These are phyloP conservation scores for Kwoniella heveanensis DNA, from an alignment of 768 basidiomycete species.

Conservation along the genomic window DNA sequence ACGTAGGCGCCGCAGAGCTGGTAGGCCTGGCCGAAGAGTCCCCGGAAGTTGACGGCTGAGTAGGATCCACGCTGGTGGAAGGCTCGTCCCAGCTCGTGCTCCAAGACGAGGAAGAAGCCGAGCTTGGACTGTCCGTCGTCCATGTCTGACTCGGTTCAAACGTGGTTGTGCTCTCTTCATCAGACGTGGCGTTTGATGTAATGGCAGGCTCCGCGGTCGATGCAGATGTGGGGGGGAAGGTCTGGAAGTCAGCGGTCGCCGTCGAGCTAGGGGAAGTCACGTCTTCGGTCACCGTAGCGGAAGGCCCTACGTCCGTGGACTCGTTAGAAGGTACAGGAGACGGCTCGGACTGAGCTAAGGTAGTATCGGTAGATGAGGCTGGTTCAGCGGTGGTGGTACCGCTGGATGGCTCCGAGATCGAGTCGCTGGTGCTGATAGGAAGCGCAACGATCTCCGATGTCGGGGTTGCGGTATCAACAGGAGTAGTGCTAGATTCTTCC, in stretches of 20 bases:
- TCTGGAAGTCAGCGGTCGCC: neutral
- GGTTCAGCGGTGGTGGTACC: neutral
- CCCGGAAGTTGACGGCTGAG: neutral
- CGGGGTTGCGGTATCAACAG: neutral
- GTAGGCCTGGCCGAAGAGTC: neutral
- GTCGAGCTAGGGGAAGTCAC: neutral
- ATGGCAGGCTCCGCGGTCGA: neutral
- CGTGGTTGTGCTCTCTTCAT: neutral
- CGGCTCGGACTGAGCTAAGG: neutral
- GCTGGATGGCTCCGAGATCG: neutral
- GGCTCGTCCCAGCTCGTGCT: neutral
- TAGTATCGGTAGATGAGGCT: conserved; percentile 1
- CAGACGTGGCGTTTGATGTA: neutral
- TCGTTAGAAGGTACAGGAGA: neutral
- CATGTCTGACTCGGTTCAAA: neutral
- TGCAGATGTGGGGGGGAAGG: neutral
- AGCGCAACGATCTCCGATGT: conserved; percentile 7
- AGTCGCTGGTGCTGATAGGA: conserved; percentile 9
- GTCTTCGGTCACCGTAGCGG: neutral
- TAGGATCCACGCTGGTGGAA: neutral
- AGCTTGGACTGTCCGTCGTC: neutral
- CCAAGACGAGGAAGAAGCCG: neutral
- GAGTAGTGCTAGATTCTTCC: neutral
- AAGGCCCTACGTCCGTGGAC: neutral
- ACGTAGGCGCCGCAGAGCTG: neutral